Percentiles rank a stretch among this genome's conserved stretches.
phyloP scores from a whole-genome alignment of 164 flowering plant genomes.

The Vitis rupestris region DNA sequence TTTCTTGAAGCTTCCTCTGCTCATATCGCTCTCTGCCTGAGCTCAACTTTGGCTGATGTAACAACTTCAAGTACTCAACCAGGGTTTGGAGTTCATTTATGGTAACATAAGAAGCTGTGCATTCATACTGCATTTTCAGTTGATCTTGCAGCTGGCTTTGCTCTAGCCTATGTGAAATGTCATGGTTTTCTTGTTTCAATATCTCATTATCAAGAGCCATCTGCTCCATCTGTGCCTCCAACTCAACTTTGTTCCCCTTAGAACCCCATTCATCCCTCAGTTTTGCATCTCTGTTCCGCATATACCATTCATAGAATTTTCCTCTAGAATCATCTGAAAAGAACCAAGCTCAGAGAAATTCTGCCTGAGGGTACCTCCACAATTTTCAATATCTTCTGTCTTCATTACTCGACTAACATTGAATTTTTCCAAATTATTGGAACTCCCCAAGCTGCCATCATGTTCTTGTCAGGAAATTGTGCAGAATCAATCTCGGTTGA shows the following conservation, averaged over 20 bases:
- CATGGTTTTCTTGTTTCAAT: constrained; percentile 77
- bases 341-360: constrained; percentile 41
- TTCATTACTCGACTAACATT: constrained; percentile 29
- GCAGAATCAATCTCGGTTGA: constrained; percentile 31
- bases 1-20: constrained; percentile 79
- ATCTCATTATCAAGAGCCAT: constrained; percentile 79
- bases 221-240: constrained; percentile 88
- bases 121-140: constrained; percentile 69
- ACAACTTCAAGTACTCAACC: constrained; percentile 53
- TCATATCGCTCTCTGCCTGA: constrained; percentile 81
- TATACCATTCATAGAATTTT: constrained; percentile 66
- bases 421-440: constrained; percentile 24
- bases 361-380: constrained; percentile 28
- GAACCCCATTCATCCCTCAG: constrained; percentile 78
- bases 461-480: constrained; percentile 25
- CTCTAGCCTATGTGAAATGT: constrained; percentile 55
- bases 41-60: constrained; percentile 67
- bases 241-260: constrained; percentile 47
- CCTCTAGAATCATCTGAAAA: constrained; percentile 69
- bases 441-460: constrained; percentile 32
- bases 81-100: constrained; percentile 51
- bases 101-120: constrained; percentile 38
- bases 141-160: constrained; percentile 67
- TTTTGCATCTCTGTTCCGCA: constrained; percentile 87
- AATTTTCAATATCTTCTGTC: constrained; percentile 31